phyloP scores from a whole-genome alignment of 768 basidiomycete genomes.

The Pseudohyphozyma bogoriensis region DNA sequence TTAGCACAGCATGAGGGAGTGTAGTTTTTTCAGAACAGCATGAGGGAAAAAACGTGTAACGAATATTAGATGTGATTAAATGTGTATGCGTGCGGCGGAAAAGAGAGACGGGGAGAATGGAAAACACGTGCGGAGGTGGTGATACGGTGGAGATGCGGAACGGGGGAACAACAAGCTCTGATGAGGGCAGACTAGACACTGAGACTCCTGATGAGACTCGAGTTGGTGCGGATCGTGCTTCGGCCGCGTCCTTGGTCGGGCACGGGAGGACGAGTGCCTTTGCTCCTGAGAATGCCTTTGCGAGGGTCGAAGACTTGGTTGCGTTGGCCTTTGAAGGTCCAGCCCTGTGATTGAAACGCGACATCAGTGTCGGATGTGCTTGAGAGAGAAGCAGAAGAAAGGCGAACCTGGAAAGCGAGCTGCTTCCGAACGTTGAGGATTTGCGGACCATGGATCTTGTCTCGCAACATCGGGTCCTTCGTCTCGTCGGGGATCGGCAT shows the following conservation, averaged over 20 bases:
- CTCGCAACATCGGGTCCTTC: slow-evolving; percentile 74
- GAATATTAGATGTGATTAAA: too few relatives aligned
- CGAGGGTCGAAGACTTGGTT: slow-evolving; percentile 20
- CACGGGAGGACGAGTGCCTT: background rate
- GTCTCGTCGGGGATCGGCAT: slow-evolving; percentile 65
- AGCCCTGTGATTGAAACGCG: background rate
- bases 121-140: too few relatives aligned
- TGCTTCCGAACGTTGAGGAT: slow-evolving; percentile 85
- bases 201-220: too few relatives aligned
- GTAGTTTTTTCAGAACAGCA: too few relatives aligned
- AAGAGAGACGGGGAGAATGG: too few relatives aligned
- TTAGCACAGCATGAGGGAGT: too few relatives aligned
- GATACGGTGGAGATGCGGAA: too few relatives aligned
- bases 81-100: too few relatives aligned
- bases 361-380: background rate
- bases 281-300: background rate
- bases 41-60: too few relatives aligned
- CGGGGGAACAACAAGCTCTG: too few relatives aligned
- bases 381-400: background rate
- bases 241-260: background rate
- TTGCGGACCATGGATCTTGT: slow-evolving; percentile 73
- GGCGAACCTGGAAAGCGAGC: slow-evolving; percentile 55
- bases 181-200: too few relatives aligned
- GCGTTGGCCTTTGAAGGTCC: slow-evolving; percentile 21
- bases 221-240: background rate